A percentile compares a stretch with the other conserved stretches of the same genome.
Evolutionary conservation across 2,329 filamentous ascomycete genomes (phyloP).

Genomic region (Phialemoniopsis sp.): DNA sequence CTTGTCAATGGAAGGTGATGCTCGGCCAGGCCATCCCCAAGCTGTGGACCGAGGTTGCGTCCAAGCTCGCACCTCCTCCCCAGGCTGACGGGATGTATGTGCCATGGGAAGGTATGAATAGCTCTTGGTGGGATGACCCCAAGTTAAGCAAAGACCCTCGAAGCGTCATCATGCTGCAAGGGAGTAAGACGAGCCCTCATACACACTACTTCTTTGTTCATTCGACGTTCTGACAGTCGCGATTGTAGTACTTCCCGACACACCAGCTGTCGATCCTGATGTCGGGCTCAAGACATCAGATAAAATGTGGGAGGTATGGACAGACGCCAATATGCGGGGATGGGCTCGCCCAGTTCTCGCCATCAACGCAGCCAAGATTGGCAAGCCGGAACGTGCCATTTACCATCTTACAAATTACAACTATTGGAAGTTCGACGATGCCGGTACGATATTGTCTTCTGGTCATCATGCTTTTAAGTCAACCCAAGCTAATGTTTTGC

Average conservation of each 20-base stretch:
- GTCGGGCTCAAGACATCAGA: conserved; percentile 29
- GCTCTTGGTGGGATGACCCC: conserved; percentile 35
- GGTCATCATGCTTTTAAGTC: too few species aligned
- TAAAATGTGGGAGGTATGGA: conserved; percentile 33
- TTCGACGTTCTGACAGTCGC: too few species aligned
- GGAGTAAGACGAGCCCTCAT: conserved; percentile 36
- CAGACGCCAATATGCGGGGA: conserved; percentile 33
- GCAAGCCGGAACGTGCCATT: conserved; percentile 33
- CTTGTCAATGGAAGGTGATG: too few species aligned
- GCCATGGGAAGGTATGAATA: conserved; percentile 40
- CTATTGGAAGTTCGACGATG: conserved; percentile 35
- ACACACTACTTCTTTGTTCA: conserved; percentile 28
- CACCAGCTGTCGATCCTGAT: too few species aligned
- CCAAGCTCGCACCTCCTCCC: too few species aligned
- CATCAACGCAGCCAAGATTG: conserved; percentile 37
- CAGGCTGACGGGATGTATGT: too few species aligned
- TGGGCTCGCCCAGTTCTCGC: conserved; percentile 43
- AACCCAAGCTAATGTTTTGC: too few species aligned
- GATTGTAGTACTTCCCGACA: too few species aligned
- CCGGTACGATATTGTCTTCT: conserved; percentile 20
- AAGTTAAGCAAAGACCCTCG: conserved; percentile 34
- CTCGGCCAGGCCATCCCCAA: too few species aligned
- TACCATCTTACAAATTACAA: conserved; percentile 33
- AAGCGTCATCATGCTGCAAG: conserved; percentile 38
- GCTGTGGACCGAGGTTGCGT: too few species aligned